phyloP scores from a whole-genome alignment of 371 early-diverging fungal species.

The Actinomortierella wolfii region DNA sequence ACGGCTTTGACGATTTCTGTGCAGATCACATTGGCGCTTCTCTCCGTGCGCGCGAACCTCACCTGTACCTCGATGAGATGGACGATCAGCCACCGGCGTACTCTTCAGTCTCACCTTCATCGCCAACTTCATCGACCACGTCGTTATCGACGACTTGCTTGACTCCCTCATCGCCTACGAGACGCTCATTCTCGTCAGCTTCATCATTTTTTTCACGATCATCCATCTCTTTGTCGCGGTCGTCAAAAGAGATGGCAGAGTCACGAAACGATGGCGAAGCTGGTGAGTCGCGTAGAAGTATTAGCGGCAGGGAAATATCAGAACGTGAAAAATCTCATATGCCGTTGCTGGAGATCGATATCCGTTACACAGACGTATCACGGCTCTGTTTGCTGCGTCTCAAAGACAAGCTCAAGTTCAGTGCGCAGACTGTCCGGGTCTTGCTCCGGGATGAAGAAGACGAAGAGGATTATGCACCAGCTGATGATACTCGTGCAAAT shows the following conservation, averaged over 20 bases:
- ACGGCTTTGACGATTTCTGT: slow-evolving; percentile 25
- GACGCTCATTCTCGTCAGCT: background rate
- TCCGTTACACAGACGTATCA: slow-evolving; percentile 39
- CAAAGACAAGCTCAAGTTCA: background rate
- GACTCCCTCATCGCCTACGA: background rate
- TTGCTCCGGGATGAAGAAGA: slow-evolving; percentile 24
- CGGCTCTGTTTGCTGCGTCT: slow-evolving; percentile 15
- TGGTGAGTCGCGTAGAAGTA: no score
- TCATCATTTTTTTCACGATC: background rate
- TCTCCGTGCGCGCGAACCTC: slow-evolving; percentile 16
- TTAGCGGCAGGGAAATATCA: no score
- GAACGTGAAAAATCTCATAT: no score
- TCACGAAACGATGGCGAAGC: no score
- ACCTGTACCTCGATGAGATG: background rate
- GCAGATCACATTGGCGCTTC: slow-evolving; percentile 19
- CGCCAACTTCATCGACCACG: background rate
- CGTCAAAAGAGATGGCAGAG: slow-evolving; percentile 4
- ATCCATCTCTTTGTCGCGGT: background rate
- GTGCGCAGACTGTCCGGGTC: slow-evolving; percentile 31
- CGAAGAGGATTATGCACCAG: background rate
- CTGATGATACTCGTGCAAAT: no score
- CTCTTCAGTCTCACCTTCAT: background rate
- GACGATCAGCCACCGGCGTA: background rate
- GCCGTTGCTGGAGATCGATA: slow-evolving; percentile 26
- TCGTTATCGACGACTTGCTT: background rate